Percentiles rank a stretch among this genome's conserved stretches.
Evolutionary conservation across 495 filamentous ascomycete genomes (phyloP).

Genomic region (Parathielavia hyrcaniae): DNA sequence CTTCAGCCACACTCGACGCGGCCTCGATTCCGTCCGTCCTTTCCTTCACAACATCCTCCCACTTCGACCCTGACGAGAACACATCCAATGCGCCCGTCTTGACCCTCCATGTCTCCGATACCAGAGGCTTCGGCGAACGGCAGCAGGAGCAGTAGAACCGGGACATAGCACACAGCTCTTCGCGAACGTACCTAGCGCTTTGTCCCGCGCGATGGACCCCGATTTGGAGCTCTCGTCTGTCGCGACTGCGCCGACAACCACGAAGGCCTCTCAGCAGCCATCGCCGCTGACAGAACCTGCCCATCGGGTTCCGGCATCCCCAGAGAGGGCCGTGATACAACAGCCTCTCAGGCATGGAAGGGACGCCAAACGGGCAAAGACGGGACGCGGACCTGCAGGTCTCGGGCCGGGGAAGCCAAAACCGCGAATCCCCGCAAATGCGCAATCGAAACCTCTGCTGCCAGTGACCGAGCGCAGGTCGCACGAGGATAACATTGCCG

Average conservation of each 20-base stretch:
- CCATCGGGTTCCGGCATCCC: slow-evolving; percentile 9
- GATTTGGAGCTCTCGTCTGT: slow-evolving; percentile 22
- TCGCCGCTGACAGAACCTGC: slow-evolving; percentile 18
- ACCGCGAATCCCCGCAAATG: slow-evolving; percentile 26
- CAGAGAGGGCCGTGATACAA: slow-evolving; percentile 11
- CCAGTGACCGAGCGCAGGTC: slow-evolving; percentile 42
- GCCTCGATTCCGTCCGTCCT: not conserved
- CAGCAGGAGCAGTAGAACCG: slow-evolving; percentile 23
- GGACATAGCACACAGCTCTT: slow-evolving; percentile 21
- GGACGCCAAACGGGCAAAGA: slow-evolving; percentile 19
- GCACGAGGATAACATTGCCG: slow-evolving; percentile 33
- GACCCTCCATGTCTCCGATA: slow-evolving; percentile 28
- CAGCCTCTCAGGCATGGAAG: slow-evolving; percentile 20
- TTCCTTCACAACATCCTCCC: slow-evolving; percentile 3
- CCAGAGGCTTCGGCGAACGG: slow-evolving; percentile 19
- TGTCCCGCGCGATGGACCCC: slow-evolving; percentile 5
- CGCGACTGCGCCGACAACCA: slow-evolving; percentile 19
- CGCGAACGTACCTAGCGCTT: not conserved
- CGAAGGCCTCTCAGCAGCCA: slow-evolving; percentile 24
- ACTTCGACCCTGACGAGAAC: not conserved
- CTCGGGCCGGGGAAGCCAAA: slow-evolving; percentile 26
- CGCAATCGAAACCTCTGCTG: slow-evolving; percentile 36
- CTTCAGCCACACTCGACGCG: not conserved
- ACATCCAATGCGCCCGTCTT: slow-evolving; percentile 10
- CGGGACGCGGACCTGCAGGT: slow-evolving; percentile 9